phyloP scores from a whole-genome alignment of 805 yeast genomes.

The Cyberlindnera maritima region DNA sequence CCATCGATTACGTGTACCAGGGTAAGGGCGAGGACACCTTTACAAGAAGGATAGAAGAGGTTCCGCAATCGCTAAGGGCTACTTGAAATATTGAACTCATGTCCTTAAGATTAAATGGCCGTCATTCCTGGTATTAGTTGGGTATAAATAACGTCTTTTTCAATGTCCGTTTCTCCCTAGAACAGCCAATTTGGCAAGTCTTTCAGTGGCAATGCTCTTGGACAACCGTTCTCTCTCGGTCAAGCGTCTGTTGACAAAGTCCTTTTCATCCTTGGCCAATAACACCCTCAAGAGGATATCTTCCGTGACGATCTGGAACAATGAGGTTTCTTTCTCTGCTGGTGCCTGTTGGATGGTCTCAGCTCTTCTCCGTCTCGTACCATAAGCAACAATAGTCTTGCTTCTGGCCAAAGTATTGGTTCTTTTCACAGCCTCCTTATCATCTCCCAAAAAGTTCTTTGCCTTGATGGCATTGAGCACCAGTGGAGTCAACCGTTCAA shows the following conservation, averaged over 20 bases:
- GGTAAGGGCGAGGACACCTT: too few species aligned
- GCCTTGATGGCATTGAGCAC: slow-evolving; percentile 48
- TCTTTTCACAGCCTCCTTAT: slow-evolving; percentile 21
- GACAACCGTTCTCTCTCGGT: slow-evolving; percentile 53
- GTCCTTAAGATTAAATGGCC: too few species aligned
- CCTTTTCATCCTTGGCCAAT: slow-evolving; percentile 59
- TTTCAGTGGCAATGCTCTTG: slow-evolving; percentile 33
- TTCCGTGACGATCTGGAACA: slow-evolving; percentile 44
- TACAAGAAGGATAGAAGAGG: too few species aligned
- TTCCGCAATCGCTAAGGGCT: too few species aligned
- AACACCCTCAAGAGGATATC: slow-evolving; percentile 72
- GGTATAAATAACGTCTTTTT: background rate
- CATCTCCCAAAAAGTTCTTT: slow-evolving; percentile 41
- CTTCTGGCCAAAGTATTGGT: slow-evolving; percentile 55
- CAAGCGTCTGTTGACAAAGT: slow-evolving; percentile 56
- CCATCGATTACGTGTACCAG: too few species aligned
- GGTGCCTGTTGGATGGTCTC: slow-evolving; percentile 43
- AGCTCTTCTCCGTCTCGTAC: slow-evolving; percentile 55
- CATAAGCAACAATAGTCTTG: slow-evolving; percentile 69
- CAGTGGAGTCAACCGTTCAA: slow-evolving; percentile 55
- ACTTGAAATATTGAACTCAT: too few species aligned
- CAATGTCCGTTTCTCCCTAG: background rate
- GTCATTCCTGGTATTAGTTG: too few species aligned
- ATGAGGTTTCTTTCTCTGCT: slow-evolving; percentile 38
- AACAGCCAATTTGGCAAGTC: slow-evolving; percentile 27